Conservation (phyloP, 805 yeast species). For the Wickerhamomyces sydowiorum region DNA sequence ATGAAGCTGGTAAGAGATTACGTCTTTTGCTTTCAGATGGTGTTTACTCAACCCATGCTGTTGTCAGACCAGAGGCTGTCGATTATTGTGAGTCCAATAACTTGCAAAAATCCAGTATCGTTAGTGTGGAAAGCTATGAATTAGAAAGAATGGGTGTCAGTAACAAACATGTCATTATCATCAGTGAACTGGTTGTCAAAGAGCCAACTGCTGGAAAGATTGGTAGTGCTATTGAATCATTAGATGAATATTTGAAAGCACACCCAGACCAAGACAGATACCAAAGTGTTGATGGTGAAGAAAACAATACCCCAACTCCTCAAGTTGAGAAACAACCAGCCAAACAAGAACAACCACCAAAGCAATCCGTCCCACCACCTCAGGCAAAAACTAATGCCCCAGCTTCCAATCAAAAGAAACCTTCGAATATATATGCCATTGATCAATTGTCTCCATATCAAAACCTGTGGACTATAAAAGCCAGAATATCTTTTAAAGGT, state of each 20-base stretch:
- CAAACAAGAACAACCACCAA: slow-evolving; percentile 11
- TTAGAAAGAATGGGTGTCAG: slow-evolving; percentile 33
- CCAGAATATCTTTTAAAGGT: slow-evolving; percentile 82
- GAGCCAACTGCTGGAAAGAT: slow-evolving; percentile 32
- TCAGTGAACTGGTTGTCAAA: slow-evolving; percentile 19
- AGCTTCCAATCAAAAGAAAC: slow-evolving; percentile 23
- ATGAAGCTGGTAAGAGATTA: slow-evolving; percentile 35
- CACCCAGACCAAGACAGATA: slow-evolving; percentile 50
- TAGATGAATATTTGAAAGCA: slow-evolving; percentile 53
- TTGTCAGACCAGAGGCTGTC: slow-evolving; percentile 45
- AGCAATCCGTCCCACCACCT: slow-evolving; percentile 17
- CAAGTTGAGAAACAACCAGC: slow-evolving; percentile 7
- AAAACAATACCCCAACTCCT: slow-evolving; percentile 17
- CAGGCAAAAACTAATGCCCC: slow-evolving; percentile 5
- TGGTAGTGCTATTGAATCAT: slow-evolving; percentile 31
- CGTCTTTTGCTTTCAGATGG: slow-evolving; percentile 51
- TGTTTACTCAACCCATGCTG: slow-evolving; percentile 41
- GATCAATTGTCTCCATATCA: slow-evolving; percentile 90
- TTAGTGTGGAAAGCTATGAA: slow-evolving; percentile 35
- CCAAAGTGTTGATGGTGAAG: slow-evolving; percentile 12
- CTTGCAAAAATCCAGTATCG: slow-evolving; percentile 38
- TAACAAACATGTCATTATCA: slow-evolving; percentile 25
- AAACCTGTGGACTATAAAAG: slow-evolving; percentile 87
- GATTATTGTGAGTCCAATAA: slow-evolving; percentile 39
- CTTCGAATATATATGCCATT: slow-evolving; percentile 57